Evolutionary conservation across 495 filamentous ascomycete genomes (phyloP).

Genomic region (Copromyces sp.): DNA sequence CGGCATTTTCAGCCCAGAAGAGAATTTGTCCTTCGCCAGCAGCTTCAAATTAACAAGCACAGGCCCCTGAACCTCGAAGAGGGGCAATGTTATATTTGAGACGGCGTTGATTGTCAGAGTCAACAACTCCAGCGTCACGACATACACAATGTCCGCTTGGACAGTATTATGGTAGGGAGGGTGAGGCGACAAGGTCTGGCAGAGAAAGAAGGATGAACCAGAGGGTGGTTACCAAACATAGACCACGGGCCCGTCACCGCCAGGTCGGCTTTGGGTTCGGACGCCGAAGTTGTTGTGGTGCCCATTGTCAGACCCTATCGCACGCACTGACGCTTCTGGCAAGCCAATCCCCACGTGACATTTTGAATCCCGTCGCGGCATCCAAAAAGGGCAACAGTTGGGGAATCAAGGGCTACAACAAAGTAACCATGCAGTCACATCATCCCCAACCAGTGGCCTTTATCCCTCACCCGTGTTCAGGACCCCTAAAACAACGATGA

Average conservation of each 20-base stretch:
- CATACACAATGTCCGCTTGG: neutral
- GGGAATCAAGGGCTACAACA: neutral
- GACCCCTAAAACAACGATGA: neutral
- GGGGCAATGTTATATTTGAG: neutral
- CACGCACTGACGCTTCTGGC: neutral
- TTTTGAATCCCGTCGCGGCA: neutral
- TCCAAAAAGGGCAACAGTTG: neutral
- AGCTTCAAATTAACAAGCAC: neutral
- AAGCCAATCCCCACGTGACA: neutral
- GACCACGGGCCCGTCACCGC: neutral
- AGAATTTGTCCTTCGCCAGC: neutral
- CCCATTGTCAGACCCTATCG: neutral
- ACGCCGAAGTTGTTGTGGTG: neutral
- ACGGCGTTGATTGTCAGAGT: neutral
- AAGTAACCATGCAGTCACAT: neutral
- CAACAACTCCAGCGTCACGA: neutral
- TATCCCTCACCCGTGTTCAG: neutral
- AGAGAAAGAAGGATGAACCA: neutral
- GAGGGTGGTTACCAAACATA: neutral
- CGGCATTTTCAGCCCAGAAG: neutral
- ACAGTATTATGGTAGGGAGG: neutral
- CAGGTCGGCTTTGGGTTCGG: neutral
- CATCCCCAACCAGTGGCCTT: neutral
- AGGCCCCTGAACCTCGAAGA: neutral
- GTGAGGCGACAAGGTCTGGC: neutral